Evolutionary conservation across 345 rosid genomes (phyloP), one percentile per base, ranked within the genome.

Genomic region (Citrus glauca): DNA sequence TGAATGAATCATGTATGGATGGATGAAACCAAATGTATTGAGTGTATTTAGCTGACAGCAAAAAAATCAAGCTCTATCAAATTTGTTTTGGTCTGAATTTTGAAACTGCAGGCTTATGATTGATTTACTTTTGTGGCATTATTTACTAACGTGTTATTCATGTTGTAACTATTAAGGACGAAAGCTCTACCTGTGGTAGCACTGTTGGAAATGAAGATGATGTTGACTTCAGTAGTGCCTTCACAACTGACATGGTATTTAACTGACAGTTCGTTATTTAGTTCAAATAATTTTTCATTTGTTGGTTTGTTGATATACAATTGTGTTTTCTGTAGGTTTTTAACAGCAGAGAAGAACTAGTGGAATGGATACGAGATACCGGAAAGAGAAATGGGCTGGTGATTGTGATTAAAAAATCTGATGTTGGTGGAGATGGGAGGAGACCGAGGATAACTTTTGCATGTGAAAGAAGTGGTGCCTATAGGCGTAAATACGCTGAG

Each of bases 391-490:
- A 73, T 60, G 77, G 77, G 14, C 32, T 73, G 67, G 64, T 73
- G 25, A 73, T 60, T 73, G 66, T 73, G 33, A 73, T 73, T 35
- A 73, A 73, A 61, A 73, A 73, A 40, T 73, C 77, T 38, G 77
- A 73, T 73, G 77, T 73, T 62, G 77, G 77, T 38, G 77, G 56
- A 40, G 77, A 73, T 8, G 77, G 79, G 30, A 77, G 73, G 57
- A 67, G 69, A 77, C 73, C 79, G 2, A 77, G 79, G 57, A 57
- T 77, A 38, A 77, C 53, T 59, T 64, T 77, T 68, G 74, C 73
- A 56, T 77, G 79, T 57, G 79, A 77, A 64, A 66, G 79, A 50
- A 69, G 79, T 77, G 79, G 79, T 13, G 48, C 73, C 37, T 77
- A 77, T 66, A 77, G 73, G 33, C 74, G 77, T 60, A 73, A 66